Evolutionary conservation across 108 stramenopile species (phyloP), one percentile per base, ranked within the genome.

Genomic region (Phaeodactylum tricornutum): DNA sequence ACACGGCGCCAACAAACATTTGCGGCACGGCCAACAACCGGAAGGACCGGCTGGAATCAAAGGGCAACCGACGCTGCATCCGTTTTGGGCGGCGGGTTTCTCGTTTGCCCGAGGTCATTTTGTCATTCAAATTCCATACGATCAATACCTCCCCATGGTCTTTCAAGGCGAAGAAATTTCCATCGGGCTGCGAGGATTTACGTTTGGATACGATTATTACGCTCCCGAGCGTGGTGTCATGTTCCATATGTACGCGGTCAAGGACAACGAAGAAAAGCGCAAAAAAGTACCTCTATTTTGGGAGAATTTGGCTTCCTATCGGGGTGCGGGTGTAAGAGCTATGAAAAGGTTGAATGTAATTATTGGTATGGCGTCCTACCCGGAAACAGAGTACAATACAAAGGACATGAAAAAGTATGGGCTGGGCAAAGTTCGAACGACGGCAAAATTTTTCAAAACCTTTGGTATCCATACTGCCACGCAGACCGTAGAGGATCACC

Each of bases 51-150:
- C 83, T 7, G 50, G 52, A 43, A 70, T 81, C 32, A 65, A 71
- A 40, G 72, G 71, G 12, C 53, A 74, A 53, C 93, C 93, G 7
- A 73, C 79, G 22, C 59, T 83, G n/a, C 67, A 93, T 29, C 92
- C 91, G 2, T 94, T 87, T 60, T 96, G 92, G 88, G 95, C 95
- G 3, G 92, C 93, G 6, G 95, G 95, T 1, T 91, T 94, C 57
- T 81, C 75, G 25, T 96, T 96, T 70, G 68, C 80, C 11, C 66
- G 88, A 12, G 86, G 87, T 14, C 90, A 92, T 49, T 82, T 86
- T 57, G 73, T 80, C 25, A 68, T 84, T 31, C 79, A 86, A 39
- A 82, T 92, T 3, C 87, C 87, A 1, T 94, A 94, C 59, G 89
- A 94, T 73, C 76, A 79, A 42, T 84, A 87, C 59, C 60, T 80